A percentile compares a stretch with the other conserved stretches of the same genome.
These are phyloP conservation scores for Hypholoma fasciculare DNA, from an alignment of 768 basidiomycete species.

Conservation along the genomic window DNA sequence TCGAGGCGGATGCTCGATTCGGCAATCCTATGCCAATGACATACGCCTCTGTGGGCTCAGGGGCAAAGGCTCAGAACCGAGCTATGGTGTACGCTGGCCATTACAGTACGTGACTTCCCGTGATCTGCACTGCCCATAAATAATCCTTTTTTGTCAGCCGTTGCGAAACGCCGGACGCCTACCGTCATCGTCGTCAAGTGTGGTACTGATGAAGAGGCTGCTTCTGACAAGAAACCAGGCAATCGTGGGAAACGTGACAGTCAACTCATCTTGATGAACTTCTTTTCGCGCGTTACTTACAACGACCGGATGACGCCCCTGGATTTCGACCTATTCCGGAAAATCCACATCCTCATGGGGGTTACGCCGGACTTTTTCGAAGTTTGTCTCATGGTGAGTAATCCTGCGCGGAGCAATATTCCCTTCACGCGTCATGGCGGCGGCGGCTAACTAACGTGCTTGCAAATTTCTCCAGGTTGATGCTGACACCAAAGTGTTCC, in stretches of 20 bases:
- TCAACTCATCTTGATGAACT: constrained; percentile 99
- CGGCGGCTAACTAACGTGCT: not conserved
- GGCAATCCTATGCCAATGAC: constrained; percentile 96
- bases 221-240: constrained; percentile 88
- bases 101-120: constrained; percentile 69
- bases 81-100: constrained; percentile 99
- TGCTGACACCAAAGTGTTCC: constrained; percentile 95
- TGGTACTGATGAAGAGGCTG: constrained; percentile 84
- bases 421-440: not conserved
- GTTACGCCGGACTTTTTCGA: constrained; percentile 99
- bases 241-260: constrained; percentile 99
- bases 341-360: constrained; percentile 96
- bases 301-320: constrained; percentile 98
- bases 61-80: constrained; percentile 86
- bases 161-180: constrained; percentile 89
- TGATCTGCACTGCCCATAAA: constrained; percentile 2
- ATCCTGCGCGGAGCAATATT: not conserved
- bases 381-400: constrained; percentile 90
- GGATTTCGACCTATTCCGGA: constrained; percentile 97
- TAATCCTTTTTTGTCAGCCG: constrained; percentile 40
- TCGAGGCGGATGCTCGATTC: constrained; percentile 94
- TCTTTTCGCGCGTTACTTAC: constrained; percentile 98
- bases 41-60: constrained; percentile 88
- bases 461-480: constrained; percentile 69
- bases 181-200: constrained; percentile 96